Conservation (phyloP, 1,284 basidiomycete genomes). For the Heterobasidion annosum region DNA sequence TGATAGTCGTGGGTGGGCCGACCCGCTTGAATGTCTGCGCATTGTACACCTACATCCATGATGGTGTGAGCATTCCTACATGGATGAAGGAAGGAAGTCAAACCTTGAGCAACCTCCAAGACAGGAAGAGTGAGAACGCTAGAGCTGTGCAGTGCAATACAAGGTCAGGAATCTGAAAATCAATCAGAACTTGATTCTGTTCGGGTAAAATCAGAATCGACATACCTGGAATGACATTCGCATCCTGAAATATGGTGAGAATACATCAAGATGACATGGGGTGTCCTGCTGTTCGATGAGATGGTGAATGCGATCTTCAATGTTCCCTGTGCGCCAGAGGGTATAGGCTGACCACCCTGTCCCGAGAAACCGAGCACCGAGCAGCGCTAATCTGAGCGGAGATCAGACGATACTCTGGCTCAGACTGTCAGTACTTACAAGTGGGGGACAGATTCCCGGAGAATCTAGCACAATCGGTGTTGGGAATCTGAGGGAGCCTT, state of each 20-base stretch:
- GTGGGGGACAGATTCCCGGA: conserved; percentile 48
- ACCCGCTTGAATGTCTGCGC: conserved; percentile 41
- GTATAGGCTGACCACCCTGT: conserved; percentile 44
- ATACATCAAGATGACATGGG: conserved; percentile 39
- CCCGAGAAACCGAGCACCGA: conserved; percentile 35
- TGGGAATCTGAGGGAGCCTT: conserved; percentile 16
- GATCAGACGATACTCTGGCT: conserved; percentile 22
- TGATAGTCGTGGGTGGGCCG: conserved; percentile 40
- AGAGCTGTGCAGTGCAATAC: conserved; percentile 35
- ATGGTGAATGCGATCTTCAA: conserved; percentile 21
- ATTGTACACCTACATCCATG: conserved; percentile 28
- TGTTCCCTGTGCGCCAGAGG: conserved; percentile 33
- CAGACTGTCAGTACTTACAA: conserved; percentile 29
- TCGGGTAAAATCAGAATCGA: not conserved
- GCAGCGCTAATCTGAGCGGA: conserved; percentile 31
- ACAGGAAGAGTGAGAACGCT: conserved; percentile 31
- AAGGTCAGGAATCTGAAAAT: conserved; percentile 36
- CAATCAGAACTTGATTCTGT: conserved; percentile 17
- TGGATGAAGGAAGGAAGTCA: not conserved
- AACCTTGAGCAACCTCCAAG: conserved; percentile 38
- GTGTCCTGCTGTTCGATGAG: conserved; percentile 31
- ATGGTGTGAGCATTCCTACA: not conserved
- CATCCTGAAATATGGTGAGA: conserved; percentile 31
- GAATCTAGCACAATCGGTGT: conserved; percentile 18
- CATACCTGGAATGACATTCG: conserved; percentile 34